Base-by-base conservation (phyloP, 1,139 yeast species). In the Kluyveromyces marxianus region DNA sequence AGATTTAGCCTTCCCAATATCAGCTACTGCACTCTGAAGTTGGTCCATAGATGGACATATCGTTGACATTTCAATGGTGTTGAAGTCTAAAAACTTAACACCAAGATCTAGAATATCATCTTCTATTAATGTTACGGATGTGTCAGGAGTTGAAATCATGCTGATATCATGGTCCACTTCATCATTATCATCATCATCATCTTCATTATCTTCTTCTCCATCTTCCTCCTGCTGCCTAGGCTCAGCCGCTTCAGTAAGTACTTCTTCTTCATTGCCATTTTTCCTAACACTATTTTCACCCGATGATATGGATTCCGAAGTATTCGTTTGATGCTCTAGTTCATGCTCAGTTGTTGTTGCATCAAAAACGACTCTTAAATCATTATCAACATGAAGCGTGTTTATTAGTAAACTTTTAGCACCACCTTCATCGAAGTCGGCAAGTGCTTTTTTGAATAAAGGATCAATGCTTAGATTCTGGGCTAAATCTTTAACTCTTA, bases 341-440 rank as follows among this genome's bases (percentile, higher is more conserved):
- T 52, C 53, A 5, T 39, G 38, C 25, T 62, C 61, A 35, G 51
- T 53, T 4, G 65, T 63, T 14, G 71, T 59, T 1, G 74, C 70
- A 52, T 69, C 74, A 53, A 70, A 69, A 2, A 67, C 68, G 3
- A 70, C 68, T 50, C 71, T 60, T 3, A 60, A 58, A 3, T 60
- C 49, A 2, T 50, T 47, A 47, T 68, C 70, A 30, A 65, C 55
- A 45, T 63, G 55, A 46, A 90, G 71, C 1, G 90, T 79, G 55
- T 88, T 89, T 56, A 88, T 67, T 43, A 90, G 68, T 47, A 90
- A 69, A 45, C 95, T 85, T 57, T 83, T 87, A 7, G 97, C 90
- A 4, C 97, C 97, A 34, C 97, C 96, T 67, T 90, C 96, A 63
- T 90, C 97, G 58, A 89, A 90, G 50, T 89, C 96, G 0, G 96